Conservation (phyloP, 768 basidiomycete species). For the Sutorius australiensis region DNA sequence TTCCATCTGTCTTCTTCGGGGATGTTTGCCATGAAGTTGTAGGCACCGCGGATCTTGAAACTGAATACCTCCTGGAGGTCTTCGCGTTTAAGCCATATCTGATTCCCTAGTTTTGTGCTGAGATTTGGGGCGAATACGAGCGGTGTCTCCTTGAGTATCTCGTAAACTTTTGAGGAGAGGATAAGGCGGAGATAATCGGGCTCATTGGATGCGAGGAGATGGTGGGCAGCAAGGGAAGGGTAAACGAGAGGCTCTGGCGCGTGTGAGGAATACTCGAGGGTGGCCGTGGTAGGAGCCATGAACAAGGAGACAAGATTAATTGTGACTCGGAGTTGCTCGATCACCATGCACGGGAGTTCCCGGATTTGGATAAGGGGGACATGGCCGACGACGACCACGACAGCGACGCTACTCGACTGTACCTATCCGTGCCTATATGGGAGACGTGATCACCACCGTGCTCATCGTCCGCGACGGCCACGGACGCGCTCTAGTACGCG, state of each 20-base stretch:
- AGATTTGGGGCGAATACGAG: constrained; percentile 84
- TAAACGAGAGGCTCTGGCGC: constrained; percentile 65
- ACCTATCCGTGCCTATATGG: not conserved
- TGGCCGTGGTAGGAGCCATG: constrained; percentile 39
- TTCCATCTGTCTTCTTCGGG: constrained; percentile 90
- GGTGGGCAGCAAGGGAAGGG: constrained; percentile 63
- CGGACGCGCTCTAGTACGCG: constrained; percentile 10
- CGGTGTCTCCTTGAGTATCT: constrained; percentile 85
- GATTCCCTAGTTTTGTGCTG: constrained; percentile 82
- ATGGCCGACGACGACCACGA: not conserved
- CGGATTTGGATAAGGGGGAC: constrained; percentile 7
- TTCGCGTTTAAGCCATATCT: constrained; percentile 96
- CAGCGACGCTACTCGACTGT: not conserved
- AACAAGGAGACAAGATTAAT: not conserved
- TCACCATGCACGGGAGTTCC: constrained; percentile 14
- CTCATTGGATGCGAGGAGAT: constrained; percentile 58
- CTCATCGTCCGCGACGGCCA: not conserved
- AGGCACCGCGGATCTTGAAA: constrained; percentile 98
- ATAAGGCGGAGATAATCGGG: constrained; percentile 90
- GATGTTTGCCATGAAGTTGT: constrained; percentile 95
- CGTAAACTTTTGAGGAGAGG: constrained; percentile 87
- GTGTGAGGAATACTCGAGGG: constrained; percentile 63
- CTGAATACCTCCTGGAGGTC: constrained; percentile 97
- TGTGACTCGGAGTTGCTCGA: constrained; percentile 4
- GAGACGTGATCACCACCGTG: not conserved